These are phyloP conservation scores for Thermochaetoides thermophila DNA, from an alignment of 495 filamentous ascomycete species.

Conservation along the genomic window DNA sequence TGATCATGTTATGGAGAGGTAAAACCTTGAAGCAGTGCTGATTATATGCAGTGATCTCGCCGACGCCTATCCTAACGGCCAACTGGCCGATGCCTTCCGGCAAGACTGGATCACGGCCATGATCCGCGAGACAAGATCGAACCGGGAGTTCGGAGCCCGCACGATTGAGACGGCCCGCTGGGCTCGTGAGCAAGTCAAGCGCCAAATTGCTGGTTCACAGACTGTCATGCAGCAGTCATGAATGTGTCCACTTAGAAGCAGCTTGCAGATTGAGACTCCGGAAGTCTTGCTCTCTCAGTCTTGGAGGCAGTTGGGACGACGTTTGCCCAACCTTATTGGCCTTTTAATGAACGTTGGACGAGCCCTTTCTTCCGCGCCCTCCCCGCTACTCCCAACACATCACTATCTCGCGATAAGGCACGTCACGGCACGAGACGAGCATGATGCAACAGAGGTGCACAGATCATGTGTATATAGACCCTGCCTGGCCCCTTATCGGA, in stretches of 20 bases:
- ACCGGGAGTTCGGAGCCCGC: slow-evolving; percentile 65
- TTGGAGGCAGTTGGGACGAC: slow-evolving; percentile 7
- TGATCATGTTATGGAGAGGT: slow-evolving; percentile 5
- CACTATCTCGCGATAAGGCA: slow-evolving; percentile 15
- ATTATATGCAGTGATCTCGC: slow-evolving; percentile 65
- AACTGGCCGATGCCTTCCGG: slow-evolving; percentile 69
- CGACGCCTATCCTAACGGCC: slow-evolving; percentile 82
- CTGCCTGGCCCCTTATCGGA: slow-evolving; percentile 11
- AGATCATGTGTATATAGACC: slow-evolving; percentile 21
- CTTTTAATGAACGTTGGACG: too few species aligned
- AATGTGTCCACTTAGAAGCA: too few species aligned
- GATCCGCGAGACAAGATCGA: slow-evolving; percentile 74
- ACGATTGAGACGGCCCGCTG: slow-evolving; percentile 92
- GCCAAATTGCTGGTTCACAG: slow-evolving; percentile 50
- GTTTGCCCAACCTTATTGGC: too few species aligned
- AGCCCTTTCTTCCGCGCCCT: slow-evolving; percentile 3
- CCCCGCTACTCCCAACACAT: slow-evolving; percentile 7
- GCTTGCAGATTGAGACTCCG: too few species aligned
- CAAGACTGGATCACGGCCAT: slow-evolving; percentile 77
- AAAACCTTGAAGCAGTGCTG: too few species aligned
- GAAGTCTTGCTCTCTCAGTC: too few species aligned
- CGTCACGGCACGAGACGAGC: slow-evolving; percentile 14
- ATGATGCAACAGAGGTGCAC: slow-evolving; percentile 13
- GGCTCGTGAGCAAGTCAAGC: slow-evolving; percentile 94
- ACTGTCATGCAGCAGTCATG: slow-evolving; percentile 34